Evolutionary conservation across 2,329 filamentous ascomycete genomes (phyloP).

Genomic region (Arthrobotrys megalospora): DNA sequence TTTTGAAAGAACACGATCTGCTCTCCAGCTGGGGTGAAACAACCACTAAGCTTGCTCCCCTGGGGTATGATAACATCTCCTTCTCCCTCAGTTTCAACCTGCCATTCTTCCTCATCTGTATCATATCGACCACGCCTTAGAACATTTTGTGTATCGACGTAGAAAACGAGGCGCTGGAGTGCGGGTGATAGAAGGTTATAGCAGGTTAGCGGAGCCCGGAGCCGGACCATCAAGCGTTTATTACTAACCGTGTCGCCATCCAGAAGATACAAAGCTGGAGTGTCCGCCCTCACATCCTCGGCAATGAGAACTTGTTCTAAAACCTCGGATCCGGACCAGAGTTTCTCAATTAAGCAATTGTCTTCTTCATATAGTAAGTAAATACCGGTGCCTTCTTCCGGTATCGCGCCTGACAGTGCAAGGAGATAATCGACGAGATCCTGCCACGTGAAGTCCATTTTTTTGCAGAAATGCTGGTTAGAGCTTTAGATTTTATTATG

Average conservation of each 20-base stretch:
- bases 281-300: constrained; percentile 22
- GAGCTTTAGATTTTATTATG: constrained; percentile 1
- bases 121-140: constrained; percentile 22
- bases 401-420: constrained; percentile 22
- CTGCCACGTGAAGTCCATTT: constrained; percentile 31
- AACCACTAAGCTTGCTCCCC: constrained; percentile 28
- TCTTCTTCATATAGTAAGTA: constrained; percentile 40
- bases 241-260: constrained; percentile 24
- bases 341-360: constrained; percentile 33
- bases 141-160: constrained; percentile 14
- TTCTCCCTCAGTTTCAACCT: neutral
- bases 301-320: constrained; percentile 27
- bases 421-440: constrained; percentile 33
- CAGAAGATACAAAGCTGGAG: constrained; percentile 35
- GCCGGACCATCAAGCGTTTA: neutral
- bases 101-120: constrained; percentile 27
- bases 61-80: constrained; percentile 28
- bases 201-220: constrained; percentile 11
- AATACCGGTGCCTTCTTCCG: constrained; percentile 8
- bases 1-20: constrained; percentile 41
- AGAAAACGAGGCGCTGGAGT: constrained; percentile 40
- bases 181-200: constrained; percentile 7
- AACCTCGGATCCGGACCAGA: constrained; percentile 22
- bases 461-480: neutral
- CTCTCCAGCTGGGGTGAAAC: constrained; percentile 15